These are phyloP conservation scores for Penicillium chermesinum DNA, from an alignment of 495 filamentous ascomycete species.

Conservation along the genomic window DNA sequence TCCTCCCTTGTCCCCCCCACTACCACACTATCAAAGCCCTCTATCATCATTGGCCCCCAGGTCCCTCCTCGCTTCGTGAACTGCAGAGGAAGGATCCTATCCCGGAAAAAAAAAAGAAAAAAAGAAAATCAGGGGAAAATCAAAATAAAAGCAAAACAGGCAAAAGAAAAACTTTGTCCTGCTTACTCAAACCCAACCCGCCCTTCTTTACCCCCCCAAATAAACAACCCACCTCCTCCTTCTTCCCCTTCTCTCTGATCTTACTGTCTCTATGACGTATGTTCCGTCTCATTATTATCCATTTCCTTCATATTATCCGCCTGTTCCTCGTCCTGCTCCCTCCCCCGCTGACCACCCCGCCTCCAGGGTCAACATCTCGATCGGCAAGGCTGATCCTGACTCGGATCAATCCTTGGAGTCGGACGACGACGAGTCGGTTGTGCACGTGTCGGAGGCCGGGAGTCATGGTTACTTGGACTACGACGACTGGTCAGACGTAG, in stretches of 20 bases:
- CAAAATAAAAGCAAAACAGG: neutral
- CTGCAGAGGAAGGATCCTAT: neutral
- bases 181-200: constrained; percentile 7
- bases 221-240: neutral
- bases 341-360: constrained; percentile 10
- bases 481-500: constrained; percentile 47
- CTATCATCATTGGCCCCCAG: neutral
- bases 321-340: constrained; percentile 2
- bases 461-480: constrained; percentile 51
- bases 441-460: constrained; percentile 42
- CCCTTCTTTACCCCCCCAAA: neutral
- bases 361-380: constrained; percentile 48
- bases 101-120: neutral
- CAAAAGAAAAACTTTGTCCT: neutral
- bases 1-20: neutral
- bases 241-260: neutral
- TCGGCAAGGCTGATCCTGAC: constrained; percentile 36
- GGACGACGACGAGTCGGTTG: constrained; percentile 53
- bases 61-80: neutral
- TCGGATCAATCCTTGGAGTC: constrained; percentile 45
- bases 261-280: constrained; percentile 27
- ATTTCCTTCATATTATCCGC: constrained; percentile 3
- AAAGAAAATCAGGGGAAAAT: neutral
- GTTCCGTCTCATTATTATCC: constrained; percentile 14
- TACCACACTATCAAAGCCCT: neutral